Base-by-base conservation (phyloP, 257 asterid species). In the Gardenia jasminoides region DNA sequence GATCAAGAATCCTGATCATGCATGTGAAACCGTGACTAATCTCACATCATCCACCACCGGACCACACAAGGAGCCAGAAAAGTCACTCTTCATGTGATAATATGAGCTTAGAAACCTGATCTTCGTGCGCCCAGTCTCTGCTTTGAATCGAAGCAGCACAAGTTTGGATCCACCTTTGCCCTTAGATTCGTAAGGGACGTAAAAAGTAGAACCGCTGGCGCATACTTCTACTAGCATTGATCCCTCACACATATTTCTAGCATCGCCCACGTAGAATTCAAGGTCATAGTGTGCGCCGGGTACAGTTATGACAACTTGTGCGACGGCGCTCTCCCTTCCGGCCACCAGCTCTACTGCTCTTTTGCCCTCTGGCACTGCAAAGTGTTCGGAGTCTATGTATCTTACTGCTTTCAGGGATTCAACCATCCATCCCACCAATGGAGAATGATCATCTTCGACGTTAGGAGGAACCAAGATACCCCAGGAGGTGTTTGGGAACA, bases 361-460 rank as follows among this genome's bases (percentile, higher is more conserved):
- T 28, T 76, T 76, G 59, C 86, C 83, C 43, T 80, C 69, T 30
- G 86, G 82, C 6, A 83, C 82, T 39, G 75, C 50, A 66, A 80
- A 80, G 50, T 83, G 82, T 24, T 50, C 75, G 0, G 80, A 33
- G 31, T 83, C 86, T 1, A 83, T 12, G 84, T 83, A 83, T 66
- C 82, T 83, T 50, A 80, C 80, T 7, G 87, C 87, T 76, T 83
- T 83, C 36, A 83, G 82, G 80, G 87, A 83, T 33, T 83, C 87
- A 9, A 80, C 54, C 6, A 80, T 78, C 87, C 87, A 83, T 66
- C 84, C 87, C 16, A 81, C 65, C 17, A 83, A 43, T 17, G 87
- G 82, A 33, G 74, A 77, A 24, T 80, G 84, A 39, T 72, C 82
- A 62, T 83, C 82, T 50, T 83, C 80, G 7, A 80, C 66, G 82